These are phyloP conservation scores for Trypanosoma boissoni DNA, from an alignment of 208 protist species.

Conservation along the genomic window DNA sequence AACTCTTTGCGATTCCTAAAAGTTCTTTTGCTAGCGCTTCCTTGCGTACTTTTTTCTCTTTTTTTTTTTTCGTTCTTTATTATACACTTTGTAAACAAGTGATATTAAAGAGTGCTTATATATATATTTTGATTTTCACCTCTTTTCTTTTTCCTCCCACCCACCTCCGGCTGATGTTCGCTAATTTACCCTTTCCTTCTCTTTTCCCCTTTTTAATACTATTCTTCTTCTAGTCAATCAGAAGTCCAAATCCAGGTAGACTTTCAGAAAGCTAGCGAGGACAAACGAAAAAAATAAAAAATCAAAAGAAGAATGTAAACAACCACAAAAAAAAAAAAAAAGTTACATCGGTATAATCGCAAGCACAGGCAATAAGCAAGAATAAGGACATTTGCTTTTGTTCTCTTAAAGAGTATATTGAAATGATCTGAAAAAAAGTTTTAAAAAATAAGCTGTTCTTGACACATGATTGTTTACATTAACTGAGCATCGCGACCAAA, in stretches of 20 bases:
- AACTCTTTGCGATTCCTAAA: background rate
- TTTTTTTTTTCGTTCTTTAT: constrained; percentile 1
- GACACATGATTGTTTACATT: too few species aligned
- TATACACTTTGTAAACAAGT: too few species aligned
- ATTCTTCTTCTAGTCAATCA: constrained; percentile 15
- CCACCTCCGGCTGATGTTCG: background rate
- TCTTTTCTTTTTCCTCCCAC: background rate
- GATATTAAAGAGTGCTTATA: too few species aligned
- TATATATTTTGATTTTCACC: background rate
- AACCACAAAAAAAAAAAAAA: constrained; percentile 10
- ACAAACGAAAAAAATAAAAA: constrained; percentile 7
- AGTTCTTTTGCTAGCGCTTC: background rate
- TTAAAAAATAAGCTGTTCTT: too few species aligned
- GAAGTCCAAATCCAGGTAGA: too few species aligned
- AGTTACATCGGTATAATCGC: too few species aligned
- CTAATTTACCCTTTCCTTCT: background rate
- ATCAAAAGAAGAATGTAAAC: constrained; percentile 10
- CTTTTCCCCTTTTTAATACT: background rate
- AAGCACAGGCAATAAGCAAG: too few species aligned
- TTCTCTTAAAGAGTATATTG: too few species aligned
- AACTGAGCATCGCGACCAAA: too few species aligned
- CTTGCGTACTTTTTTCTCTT: background rate
- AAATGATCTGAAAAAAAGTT: too few species aligned
- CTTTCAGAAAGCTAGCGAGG: too few species aligned
- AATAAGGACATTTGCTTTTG: background rate